Evolutionary conservation across 345 rosid species (phyloP).

Genomic region (Eucalyptus sp.): DNA sequence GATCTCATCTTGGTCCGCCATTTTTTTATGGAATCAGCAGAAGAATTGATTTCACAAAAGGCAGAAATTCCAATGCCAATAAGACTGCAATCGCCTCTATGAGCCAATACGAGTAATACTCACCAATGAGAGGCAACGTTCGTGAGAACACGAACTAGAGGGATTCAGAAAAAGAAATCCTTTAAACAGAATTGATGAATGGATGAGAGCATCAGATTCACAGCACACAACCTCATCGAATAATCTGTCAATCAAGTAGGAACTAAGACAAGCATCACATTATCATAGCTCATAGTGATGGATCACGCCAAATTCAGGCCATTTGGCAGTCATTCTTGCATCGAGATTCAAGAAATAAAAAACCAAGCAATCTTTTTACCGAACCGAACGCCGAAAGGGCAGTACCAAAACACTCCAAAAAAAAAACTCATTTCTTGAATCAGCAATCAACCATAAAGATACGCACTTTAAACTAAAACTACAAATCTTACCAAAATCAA

Average conservation of each 20-base stretch:
- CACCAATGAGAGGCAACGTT: background rate
- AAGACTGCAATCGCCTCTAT: background rate
- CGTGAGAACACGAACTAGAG: background rate
- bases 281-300: background rate
- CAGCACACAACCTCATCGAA: background rate
- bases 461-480: background rate
- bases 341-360: background rate
- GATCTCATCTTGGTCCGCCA: background rate
- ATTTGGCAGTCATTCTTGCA: background rate
- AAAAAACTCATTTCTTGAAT: background rate
- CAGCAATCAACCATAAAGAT: background rate
- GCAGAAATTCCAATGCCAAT: background rate
- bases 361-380: background rate
- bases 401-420: background rate
- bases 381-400: background rate
- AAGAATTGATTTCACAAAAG: background rate
- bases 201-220: background rate
- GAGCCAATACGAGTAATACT: background rate
- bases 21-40: background rate
- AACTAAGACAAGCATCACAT: background rate
- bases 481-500: constrained; percentile 33
- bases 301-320: background rate
- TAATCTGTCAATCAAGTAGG: background rate
- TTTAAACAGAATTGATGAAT: background rate
- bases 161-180: background rate